Evolutionary conservation across 108 stramenopile species (phyloP).

Genomic region (Heterococcus sp.): DNA sequence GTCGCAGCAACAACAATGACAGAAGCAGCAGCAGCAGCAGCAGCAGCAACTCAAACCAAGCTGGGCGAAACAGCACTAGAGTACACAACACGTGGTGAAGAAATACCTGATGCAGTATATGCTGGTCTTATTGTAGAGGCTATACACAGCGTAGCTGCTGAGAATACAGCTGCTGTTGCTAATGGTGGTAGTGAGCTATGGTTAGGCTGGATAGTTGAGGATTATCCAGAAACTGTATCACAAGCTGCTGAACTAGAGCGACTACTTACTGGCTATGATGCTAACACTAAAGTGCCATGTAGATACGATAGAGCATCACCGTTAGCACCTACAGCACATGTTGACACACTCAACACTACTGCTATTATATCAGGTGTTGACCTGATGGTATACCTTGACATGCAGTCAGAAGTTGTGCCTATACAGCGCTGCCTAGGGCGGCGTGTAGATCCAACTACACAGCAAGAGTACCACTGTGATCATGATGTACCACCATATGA

Average conservation of each 20-base stretch:
- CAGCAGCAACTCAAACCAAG: too few species aligned
- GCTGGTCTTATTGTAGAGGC: conserved; percentile 18
- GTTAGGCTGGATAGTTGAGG: conserved; percentile 34
- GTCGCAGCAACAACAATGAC: too few species aligned
- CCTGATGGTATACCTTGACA: conserved; percentile 13
- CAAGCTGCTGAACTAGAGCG: conserved; percentile 33
- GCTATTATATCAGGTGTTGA: conserved; percentile 11
- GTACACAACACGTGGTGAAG: neutral
- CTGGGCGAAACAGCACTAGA: too few species aligned
- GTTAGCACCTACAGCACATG: conserved; percentile 4
- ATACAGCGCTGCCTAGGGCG: conserved; percentile 27
- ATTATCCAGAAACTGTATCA: conserved; percentile 5
- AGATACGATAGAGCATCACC: conserved; percentile 14
- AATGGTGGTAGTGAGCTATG: conserved; percentile 2
- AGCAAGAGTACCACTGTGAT: conserved; percentile 20
- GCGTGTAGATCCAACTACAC: conserved; percentile 16
- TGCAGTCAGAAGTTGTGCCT: neutral
- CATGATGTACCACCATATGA: conserved; percentile 18
- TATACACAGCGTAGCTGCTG: conserved; percentile 5
- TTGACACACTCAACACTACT: too few species aligned
- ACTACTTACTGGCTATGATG: conserved; percentile 34
- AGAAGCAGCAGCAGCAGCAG: too few species aligned
- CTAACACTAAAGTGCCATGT: conserved; percentile 4
- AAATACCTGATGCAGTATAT: conserved; percentile 6
- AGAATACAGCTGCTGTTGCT: neutral